Evolutionary conservation across 768 basidiomycete species (phyloP).

Genomic region (Neoboletus subvelutipes): DNA sequence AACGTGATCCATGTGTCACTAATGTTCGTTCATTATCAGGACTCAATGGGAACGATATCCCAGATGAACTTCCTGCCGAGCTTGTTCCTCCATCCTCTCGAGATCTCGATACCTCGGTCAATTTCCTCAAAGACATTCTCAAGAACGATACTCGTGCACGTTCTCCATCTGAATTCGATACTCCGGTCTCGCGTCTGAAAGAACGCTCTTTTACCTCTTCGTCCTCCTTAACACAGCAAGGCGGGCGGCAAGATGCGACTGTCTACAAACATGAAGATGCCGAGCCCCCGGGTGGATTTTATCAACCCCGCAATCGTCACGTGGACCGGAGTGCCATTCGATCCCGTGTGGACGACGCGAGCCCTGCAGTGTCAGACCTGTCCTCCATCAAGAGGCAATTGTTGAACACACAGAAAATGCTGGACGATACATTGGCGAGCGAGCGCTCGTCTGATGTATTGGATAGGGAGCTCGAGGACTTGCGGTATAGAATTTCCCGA

Average conservation of each 20-base stretch:
- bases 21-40: conserved; percentile 43
- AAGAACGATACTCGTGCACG: conserved; percentile 81
- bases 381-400: conserved; percentile 86
- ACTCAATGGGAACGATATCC: conserved; percentile 89
- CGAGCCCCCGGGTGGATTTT: conserved; percentile 60
- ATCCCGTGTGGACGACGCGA: conserved; percentile 65
- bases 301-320: conserved; percentile 80
- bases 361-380: conserved; percentile 61
- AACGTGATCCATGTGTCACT: background rate
- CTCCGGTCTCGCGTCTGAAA: conserved; percentile 60
- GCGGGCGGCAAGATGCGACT: conserved; percentile 79
- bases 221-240: conserved; percentile 46
- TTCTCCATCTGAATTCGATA: conserved; percentile 52
- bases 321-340: conserved; percentile 83
- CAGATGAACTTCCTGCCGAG: conserved; percentile 82
- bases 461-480: conserved; percentile 85
- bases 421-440: conserved; percentile 71
- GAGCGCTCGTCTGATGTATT: conserved; percentile 85
- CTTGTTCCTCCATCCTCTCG: conserved; percentile 89
- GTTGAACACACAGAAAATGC: conserved; percentile 72
- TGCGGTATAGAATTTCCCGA: conserved; percentile 80
- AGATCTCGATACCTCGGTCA: conserved; percentile 86
- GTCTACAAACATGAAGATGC: conserved; percentile 83
- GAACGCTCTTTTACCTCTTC: conserved; percentile 68
- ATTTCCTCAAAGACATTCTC: conserved; percentile 84